Evolutionary conservation across 768 basidiomycete genomes (phyloP).

Genomic region (Pisolithus orientalis): DNA sequence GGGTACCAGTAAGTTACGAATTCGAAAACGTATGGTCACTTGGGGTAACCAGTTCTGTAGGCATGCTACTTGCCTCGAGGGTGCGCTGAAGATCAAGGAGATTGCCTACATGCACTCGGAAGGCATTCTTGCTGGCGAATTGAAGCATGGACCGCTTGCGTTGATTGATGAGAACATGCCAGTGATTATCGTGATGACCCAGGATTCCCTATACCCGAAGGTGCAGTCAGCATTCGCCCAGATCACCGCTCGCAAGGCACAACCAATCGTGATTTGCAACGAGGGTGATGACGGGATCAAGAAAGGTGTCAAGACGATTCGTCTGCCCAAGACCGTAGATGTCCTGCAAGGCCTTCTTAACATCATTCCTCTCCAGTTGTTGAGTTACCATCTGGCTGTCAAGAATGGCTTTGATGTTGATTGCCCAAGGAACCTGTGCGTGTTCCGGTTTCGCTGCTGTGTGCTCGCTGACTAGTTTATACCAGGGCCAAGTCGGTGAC

Average conservation of each 20-base stretch:
- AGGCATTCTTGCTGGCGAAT: conserved; percentile 95
- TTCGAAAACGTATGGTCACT: no score
- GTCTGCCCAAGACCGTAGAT: conserved; percentile 92
- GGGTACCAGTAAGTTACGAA: conserved; percentile 79
- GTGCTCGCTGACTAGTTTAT: conserved; percentile 6
- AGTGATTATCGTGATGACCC: conserved; percentile 99
- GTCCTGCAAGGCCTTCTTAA: conserved; percentile 93
- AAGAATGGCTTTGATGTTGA: conserved; percentile 97
- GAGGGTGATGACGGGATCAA: conserved; percentile 82
- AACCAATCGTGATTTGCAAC: conserved; percentile 92
- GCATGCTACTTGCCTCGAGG: conserved; percentile 95
- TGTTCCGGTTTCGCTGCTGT: conserved; percentile 11
- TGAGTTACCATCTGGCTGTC: conserved; percentile 94
- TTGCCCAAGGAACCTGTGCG: conserved; percentile 93
- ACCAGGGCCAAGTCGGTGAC: conserved; percentile 73
- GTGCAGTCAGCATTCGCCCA: conserved; percentile 94
- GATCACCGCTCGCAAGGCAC: conserved; percentile 95
- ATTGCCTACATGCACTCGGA: conserved; percentile 67
- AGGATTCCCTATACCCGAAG: conserved; percentile 97
- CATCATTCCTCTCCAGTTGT: conserved; percentile 91
- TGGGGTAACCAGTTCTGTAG: conserved; percentile 25
- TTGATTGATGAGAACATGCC: conserved; percentile 98
- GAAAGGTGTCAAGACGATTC: conserved; percentile 75
- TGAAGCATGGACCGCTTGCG: conserved; percentile 98
- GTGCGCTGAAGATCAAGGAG: conserved; percentile 99